Percentiles rank a stretch among this genome's conserved stretches.
These are phyloP conservation scores for Nigrospora osmanthi DNA, from an alignment of 2,329 filamentous ascomycete species.

Conservation along the genomic window DNA sequence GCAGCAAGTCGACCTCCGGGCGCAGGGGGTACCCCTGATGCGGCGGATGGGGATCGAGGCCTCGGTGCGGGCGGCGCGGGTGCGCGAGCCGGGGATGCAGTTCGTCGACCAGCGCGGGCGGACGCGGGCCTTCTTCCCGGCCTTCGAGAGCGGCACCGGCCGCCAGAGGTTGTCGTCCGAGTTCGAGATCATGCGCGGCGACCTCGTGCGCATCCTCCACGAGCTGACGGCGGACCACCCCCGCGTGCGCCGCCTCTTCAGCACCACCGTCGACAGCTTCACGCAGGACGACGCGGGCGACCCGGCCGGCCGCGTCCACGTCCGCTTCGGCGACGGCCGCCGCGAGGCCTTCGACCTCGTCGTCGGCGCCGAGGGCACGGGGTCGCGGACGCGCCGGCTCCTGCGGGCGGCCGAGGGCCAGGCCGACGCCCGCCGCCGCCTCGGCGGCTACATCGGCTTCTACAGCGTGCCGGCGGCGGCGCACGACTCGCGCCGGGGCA, in stretches of 20 bases:
- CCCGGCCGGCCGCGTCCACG: constrained; percentile 15
- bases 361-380: constrained; percentile 46
- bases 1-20: constrained; percentile 17
- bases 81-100: constrained; percentile 34
- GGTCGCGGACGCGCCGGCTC: constrained; percentile 34
- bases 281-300: constrained; percentile 20
- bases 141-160: constrained; percentile 30
- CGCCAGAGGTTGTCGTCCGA: constrained; percentile 41
- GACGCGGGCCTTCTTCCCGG: constrained; percentile 27
- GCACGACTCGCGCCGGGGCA: constrained; percentile 20
- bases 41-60: constrained; percentile 12
- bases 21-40: constrained; percentile 12
- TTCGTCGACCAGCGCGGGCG: constrained; percentile 16
- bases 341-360: constrained; percentile 39
- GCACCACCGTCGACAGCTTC: constrained; percentile 18
- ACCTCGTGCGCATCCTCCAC: constrained; percentile 43
- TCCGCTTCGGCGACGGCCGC: constrained; percentile 34
- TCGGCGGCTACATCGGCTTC: constrained; percentile 13
- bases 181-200: constrained; percentile 52
- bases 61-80: constrained; percentile 11
- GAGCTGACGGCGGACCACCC: constrained; percentile 20
- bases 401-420: constrained; percentile 19
- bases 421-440: background rate
- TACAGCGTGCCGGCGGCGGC: constrained; percentile 17
- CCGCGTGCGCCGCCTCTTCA: constrained; percentile 22